Evolutionary conservation across 176 grass and related monocot genomes (phyloP).

Genomic region (Avena insularis): DNA sequence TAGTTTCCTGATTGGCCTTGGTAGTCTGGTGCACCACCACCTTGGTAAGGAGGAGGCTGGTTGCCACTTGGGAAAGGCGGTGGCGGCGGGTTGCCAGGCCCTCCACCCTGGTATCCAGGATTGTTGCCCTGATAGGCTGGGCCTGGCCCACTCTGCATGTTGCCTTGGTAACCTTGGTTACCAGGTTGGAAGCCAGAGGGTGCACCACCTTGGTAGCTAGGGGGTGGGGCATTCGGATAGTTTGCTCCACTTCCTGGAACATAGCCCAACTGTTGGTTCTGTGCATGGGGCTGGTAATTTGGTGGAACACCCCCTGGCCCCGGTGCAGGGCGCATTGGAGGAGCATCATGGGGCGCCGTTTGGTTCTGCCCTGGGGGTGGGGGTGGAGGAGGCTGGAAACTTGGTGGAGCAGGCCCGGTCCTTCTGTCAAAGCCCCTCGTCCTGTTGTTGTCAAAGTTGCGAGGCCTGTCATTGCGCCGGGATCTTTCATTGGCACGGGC

Average conservation of each 20-base stretch:
- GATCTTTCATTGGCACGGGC: constrained; percentile 57
- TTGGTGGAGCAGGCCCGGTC: constrained; percentile 56
- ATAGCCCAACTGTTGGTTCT: constrained; percentile 50
- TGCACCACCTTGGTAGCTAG: constrained; percentile 48
- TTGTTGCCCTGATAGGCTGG: constrained; percentile 52
- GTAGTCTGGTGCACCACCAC: constrained; percentile 21
- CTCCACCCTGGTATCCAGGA: constrained; percentile 64
- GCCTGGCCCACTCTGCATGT: constrained; percentile 37
- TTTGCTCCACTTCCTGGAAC: constrained; percentile 28
- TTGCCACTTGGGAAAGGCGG: constrained; percentile 27
- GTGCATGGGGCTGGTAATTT: constrained; percentile 48
- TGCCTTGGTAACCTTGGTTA: constrained; percentile 50
- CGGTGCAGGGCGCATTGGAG: constrained; percentile 44
- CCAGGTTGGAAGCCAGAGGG: constrained; percentile 48
- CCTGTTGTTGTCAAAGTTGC: constrained; percentile 68
- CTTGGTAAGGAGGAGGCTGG: constrained; percentile 20
- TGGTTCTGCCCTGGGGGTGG: constrained; percentile 44
- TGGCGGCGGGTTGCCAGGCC: not conserved
- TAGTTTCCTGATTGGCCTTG: constrained; percentile 22
- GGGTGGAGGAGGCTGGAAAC: constrained; percentile 33
- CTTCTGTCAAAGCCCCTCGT: constrained; percentile 84
- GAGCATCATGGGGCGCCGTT: constrained; percentile 41
- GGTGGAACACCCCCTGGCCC: constrained; percentile 40
- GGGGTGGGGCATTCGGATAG: constrained; percentile 52
- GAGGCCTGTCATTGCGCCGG: constrained; percentile 85